Percentiles rank a stretch among this genome's conserved stretches.
Evolutionary conservation across 2,329 filamentous ascomycete genomes (phyloP).

Genomic region (Colletotrichum phormii): DNA sequence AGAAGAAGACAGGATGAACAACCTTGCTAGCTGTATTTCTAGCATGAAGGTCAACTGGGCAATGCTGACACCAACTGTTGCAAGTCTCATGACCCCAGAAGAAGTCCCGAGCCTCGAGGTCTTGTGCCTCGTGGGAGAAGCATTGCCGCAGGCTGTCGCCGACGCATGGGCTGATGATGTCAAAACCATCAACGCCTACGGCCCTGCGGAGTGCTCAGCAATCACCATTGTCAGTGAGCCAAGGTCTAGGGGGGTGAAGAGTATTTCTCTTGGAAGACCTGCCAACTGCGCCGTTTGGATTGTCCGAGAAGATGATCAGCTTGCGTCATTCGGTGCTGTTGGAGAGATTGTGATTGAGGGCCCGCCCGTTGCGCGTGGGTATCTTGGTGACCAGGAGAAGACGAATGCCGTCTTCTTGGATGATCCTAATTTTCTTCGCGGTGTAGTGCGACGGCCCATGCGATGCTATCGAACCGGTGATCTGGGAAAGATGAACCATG

Average conservation of each 20-base stretch:
- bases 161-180: conserved; percentile 37
- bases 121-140: conserved; percentile 31
- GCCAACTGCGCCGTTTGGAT: conserved; percentile 40
- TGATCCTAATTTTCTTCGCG: conserved; percentile 15
- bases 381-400: conserved; percentile 9
- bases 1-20: conserved; percentile 49
- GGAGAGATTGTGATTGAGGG: conserved; percentile 46
- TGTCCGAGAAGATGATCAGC: conserved; percentile 37
- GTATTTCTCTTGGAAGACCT: conserved; percentile 14
- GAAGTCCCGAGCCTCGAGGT: conserved; percentile 25
- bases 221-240: conserved; percentile 23
- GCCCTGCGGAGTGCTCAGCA: conserved; percentile 38
- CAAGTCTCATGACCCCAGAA: conserved; percentile 14
- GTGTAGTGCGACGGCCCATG: not conserved
- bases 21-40: conserved; percentile 30
- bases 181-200: conserved; percentile 35
- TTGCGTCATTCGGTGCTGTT: conserved; percentile 39
- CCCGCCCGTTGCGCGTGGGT: conserved; percentile 39
- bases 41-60: conserved; percentile 18
- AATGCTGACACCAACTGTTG: conserved; percentile 36
- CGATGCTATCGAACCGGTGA: conserved; percentile 34
- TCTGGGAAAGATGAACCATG: conserved; percentile 19
- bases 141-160: conserved; percentile 26
- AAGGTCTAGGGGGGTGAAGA: conserved; percentile 3
- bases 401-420: conserved; percentile 11